Conservation (phyloP, 306 rosid genomes). For the Citrullus mucosospermus region DNA sequence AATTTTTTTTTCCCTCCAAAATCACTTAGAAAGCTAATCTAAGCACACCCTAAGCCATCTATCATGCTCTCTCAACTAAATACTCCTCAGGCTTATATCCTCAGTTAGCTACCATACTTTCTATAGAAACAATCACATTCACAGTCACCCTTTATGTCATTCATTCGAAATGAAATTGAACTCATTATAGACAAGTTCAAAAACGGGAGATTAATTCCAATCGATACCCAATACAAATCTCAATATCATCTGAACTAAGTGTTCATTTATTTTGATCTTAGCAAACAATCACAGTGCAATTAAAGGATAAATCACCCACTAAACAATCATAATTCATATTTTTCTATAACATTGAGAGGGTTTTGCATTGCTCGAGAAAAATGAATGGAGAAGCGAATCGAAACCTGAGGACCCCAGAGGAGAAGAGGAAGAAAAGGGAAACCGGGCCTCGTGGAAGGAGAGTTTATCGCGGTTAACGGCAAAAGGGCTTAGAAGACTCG, state of each 20-base stretch:
- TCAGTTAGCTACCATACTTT: background rate
- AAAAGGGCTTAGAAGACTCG: slow-evolving; percentile 18
- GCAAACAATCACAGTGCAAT: background rate
- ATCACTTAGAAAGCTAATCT: no score
- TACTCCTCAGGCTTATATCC: background rate
- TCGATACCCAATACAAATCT: background rate
- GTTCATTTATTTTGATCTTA: background rate
- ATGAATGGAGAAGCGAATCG: background rate
- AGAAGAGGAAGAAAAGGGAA: slow-evolving; percentile 27
- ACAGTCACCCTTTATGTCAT: background rate
- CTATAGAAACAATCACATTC: background rate
- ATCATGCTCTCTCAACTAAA: background rate
- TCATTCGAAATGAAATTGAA: background rate
- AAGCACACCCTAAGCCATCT: background rate
- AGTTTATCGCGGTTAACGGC: slow-evolving; percentile 14
- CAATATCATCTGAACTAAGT: background rate
- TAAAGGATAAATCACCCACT: background rate
- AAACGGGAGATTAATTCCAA: background rate
- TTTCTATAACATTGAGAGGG: background rate
- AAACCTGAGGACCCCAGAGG: slow-evolving; percentile 51
- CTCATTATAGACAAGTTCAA: background rate
- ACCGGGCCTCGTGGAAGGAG: slow-evolving; percentile 22
- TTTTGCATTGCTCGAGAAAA: background rate
- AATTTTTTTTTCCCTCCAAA: no score
- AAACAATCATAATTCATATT: background rate